These are phyloP conservation scores for Penicillium nucicola DNA, from an alignment of 495 filamentous ascomycete species.

Conservation along the genomic window DNA sequence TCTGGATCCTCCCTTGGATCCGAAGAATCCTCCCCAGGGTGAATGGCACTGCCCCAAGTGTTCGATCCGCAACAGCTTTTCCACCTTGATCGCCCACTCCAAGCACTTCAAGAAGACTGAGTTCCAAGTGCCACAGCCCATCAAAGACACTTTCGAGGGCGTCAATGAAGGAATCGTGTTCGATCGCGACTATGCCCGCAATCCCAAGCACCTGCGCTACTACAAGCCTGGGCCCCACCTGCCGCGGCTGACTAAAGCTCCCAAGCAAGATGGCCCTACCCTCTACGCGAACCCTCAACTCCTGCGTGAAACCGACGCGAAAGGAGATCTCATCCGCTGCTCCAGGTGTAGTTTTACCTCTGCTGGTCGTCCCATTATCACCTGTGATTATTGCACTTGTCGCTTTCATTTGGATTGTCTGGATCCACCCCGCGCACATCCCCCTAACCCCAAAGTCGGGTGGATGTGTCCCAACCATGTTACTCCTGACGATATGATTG, in stretches of 20 bases:
- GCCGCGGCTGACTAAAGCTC: conserved; percentile 28
- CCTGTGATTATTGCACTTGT: conserved; percentile 76
- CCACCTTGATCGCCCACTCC: conserved; percentile 53
- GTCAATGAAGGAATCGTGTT: conserved; percentile 9
- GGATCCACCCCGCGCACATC: conserved; percentile 75
- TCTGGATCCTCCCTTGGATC: conserved; percentile 71
- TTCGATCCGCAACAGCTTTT: conserved; percentile 53
- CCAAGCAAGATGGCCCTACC: conserved; percentile 7
- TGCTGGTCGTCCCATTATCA: conserved; percentile 61
- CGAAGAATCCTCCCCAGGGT: conserved; percentile 59
- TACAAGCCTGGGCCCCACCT: conserved; percentile 26
- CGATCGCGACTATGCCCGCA: conserved; percentile 4
- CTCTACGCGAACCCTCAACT: conserved; percentile 32
- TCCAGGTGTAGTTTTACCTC: conserved; percentile 61
- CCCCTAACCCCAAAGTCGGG: conserved; percentile 61
- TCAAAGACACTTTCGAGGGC: conserved; percentile 56
- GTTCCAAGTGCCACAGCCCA: conserved; percentile 65
- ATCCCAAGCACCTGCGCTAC: conserved; percentile 10
- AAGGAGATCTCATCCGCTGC: conserved; percentile 70
- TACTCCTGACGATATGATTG: conserved; percentile 52
- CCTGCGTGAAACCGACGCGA: conserved; percentile 59
- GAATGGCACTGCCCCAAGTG: conserved; percentile 87
- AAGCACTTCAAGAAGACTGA: conserved; percentile 64
- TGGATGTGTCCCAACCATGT: conserved; percentile 92
- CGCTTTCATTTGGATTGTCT: conserved; percentile 92